Evolutionary conservation across 768 basidiomycete species (phyloP), one percentile per base, ranked within the genome.

Genomic region (Kwoniella mangroviensis): DNA sequence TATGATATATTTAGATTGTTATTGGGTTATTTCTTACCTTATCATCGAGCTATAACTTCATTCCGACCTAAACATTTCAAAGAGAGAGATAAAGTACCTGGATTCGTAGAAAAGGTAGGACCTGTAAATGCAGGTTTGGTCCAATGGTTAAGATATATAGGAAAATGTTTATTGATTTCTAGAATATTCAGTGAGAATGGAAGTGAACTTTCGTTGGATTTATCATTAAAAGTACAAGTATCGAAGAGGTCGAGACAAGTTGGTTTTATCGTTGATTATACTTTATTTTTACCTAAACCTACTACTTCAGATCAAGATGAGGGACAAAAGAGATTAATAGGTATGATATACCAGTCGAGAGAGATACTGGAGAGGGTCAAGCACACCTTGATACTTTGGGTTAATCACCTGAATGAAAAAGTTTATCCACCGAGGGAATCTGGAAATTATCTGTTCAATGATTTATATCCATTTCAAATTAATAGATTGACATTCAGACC

Each of bases 141-240:
- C 3, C 24, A 67, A 3, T 67, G 66, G 66, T 41, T 67, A 3
- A 51, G 51, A 24, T 67, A 67, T 26, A 54, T 67, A 21, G 66
- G 66, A 15, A 67, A 61, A 56, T 24, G 19, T 21, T 43, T 59
- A 4, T n/a, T 67, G 22, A 34, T 67, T 34, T 52, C 66, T 9
- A 51, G 51, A 17, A 61, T 61, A 58, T 67, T 67, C 26, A 60
- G 45, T 19, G 19, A 49, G 13, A 41, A 34, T 17, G 66, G 66
- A 9, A 42, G 24, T 17, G 55, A 58, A 22, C 1, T 67, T 15
- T 15, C n/a, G 9, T 4, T 9, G 13, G 41, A 54, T 42, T 34
- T 57, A 9, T 34, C 43, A 5, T 26, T 61, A 9, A 51, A 59
- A 26, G 49, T 61, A 2, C 45, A 34, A 55, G 42, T 59, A 1